Base-by-base conservation (phyloP, 2,329 filamentous ascomycete genomes). In the Diplodia scrobiculata region DNA sequence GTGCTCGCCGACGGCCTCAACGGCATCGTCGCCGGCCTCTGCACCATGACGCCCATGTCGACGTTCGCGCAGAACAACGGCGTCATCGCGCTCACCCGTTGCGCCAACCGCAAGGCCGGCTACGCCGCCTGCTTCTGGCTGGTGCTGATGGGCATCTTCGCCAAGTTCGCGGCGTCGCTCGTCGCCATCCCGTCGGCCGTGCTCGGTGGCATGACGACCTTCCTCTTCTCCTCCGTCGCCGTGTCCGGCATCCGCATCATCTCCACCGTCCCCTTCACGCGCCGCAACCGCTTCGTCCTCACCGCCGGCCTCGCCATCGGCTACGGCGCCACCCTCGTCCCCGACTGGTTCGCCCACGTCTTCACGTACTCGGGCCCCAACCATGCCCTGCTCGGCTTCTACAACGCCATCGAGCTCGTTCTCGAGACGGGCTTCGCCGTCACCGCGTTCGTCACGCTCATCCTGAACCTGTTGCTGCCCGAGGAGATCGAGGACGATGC, bases 31-130 rank as follows among this genome's bases (percentile, higher is more conserved):
- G 89, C 90, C 17, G 89, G 87, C 0, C 84, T 95, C 36, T 90
- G 88, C 80, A 94, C 91, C 55, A 90, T 91, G 70, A 91, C 90
- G 0, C 90, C 91, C 34, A 91, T 93, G 86, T 88, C 87, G 1
- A 89, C 88, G 0, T 93, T 93, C 71, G 91, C 91, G 0, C 90
- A 93, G 76, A 94, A 94, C 80, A 93, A 94, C 74, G 91, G 91
- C 41, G 90, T 94, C 62, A 93, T 95, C 68, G 89, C 91, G 0
- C 82, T 95, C 52, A 95, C 91, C 0, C 85, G 90, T 17, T 94
- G 91, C 75, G 91, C 91, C 0, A 94, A 92, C 75, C 86, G 91
- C 64, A 89, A 87, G 54, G 91, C 91, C 5, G 91, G 91, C 4
- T 92, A 92, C 75, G 89, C 88, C 58, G 90, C 88, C 73, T 92